These are phyloP conservation scores for Colletotrichum sp. DNA, from an alignment of 2,329 filamentous ascomycete genomes.

Conservation along the genomic window DNA sequence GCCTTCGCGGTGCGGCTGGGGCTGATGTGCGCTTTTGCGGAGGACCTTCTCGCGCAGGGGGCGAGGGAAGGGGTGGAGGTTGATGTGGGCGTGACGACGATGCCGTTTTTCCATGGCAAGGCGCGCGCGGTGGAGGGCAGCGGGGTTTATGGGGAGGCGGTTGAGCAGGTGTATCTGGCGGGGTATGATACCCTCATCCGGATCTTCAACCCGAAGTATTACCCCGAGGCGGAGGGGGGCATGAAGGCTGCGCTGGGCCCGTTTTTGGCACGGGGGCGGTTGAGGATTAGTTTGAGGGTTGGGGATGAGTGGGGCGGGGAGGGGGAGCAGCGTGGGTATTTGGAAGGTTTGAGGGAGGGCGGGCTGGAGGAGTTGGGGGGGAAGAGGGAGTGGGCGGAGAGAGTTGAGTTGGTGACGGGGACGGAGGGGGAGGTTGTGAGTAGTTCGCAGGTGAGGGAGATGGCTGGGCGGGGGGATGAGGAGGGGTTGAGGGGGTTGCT, in stretches of 20 bases:
- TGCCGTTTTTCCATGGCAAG: constrained; percentile 79
- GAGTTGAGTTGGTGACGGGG: constrained; percentile 65
- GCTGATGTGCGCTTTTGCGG: constrained; percentile 75
- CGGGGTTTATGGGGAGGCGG: constrained; percentile 41
- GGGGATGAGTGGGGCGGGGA: constrained; percentile 65
- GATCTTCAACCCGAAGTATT: constrained; percentile 77
- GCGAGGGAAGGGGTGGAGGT: constrained; percentile 35
- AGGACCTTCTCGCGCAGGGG: constrained; percentile 47
- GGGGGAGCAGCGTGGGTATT: constrained; percentile 58
- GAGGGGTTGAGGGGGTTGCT: constrained; percentile 58
- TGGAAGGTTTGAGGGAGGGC: constrained; percentile 52
- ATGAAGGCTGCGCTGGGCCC: constrained; percentile 63
- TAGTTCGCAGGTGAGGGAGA: constrained; percentile 68
- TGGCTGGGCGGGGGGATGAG: constrained; percentile 53
- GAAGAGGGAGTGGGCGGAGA: constrained; percentile 59
- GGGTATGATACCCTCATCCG: constrained; percentile 80
- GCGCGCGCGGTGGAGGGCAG: constrained; percentile 58
- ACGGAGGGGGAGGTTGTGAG: constrained; percentile 49
- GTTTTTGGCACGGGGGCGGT: constrained; percentile 66
- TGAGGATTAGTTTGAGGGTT: constrained; percentile 69
- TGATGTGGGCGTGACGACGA: constrained; percentile 74
- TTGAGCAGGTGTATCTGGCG: constrained; percentile 69
- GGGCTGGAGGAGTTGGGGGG: constrained; percentile 59
- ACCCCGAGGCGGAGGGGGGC: constrained; percentile 40
- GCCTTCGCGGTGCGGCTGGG: constrained; percentile 69